Evolutionary conservation across 768 basidiomycete species (phyloP), one percentile per base, ranked within the genome.

Genomic region (Hericium coralloides): DNA sequence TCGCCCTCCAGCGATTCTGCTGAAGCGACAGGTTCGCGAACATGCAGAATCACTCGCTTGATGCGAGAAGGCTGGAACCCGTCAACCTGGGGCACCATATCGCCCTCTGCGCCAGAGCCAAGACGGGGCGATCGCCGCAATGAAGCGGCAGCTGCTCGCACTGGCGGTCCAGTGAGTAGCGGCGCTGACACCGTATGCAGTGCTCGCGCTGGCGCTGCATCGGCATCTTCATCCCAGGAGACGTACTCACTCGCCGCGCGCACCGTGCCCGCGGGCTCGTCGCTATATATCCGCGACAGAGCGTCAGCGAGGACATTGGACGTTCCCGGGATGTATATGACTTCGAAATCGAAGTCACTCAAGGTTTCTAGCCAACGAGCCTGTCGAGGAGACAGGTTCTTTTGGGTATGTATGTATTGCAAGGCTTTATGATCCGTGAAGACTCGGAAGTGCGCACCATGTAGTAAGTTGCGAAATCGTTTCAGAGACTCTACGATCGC

Each of bases 401-500:
- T 55, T 38, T 72, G 67, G 0, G 53, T 60, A 20, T 55, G n/a
- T 5, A 72, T 48, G 50, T 61, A 56, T 4, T 58, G 59, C 1
- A 72, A 60, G 0, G 56, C 64, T 26, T 66, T 63, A 37, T 73
- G 71, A 53, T 72, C 71, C 0, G 70, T 69, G 15, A 60, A 60
- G 8, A 66, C 58, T 2, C 50, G 39, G 49, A 72, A 70, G 0
- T 57, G 36, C 12, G 50, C 38, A 0, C 70, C 70, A 3, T 56
- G 50, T 7, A 71, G 62, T 31, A 65, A 52, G 36, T 61, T 14
- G 58, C 62, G 15, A 68, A 67, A 57, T 59, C 70, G 70, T 47
- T 70, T 72, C 54, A 78, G 57, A 0, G 73, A 66, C 45, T 77
- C 73, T 0, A 79, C 64, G 0, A 71, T 69, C 0, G 67, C 69